Evolutionary conservation across 2,329 filamentous ascomycete species (phyloP).

Genomic region (Meredithiella fracta): DNA sequence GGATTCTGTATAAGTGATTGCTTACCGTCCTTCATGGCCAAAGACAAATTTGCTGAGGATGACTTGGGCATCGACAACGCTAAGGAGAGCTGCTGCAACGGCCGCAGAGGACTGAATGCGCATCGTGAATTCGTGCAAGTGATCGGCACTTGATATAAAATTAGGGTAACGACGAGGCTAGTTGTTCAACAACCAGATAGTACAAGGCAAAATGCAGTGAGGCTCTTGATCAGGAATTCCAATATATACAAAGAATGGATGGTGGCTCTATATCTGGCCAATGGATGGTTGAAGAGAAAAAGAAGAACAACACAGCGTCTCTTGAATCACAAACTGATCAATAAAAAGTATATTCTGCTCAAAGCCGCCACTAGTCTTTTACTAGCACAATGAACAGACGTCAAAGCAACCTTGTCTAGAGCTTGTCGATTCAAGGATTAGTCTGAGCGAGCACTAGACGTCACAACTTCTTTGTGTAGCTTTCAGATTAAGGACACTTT

Average conservation of each 20-base stretch:
- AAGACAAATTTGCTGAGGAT: conserved; percentile 63
- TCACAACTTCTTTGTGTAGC: background rate
- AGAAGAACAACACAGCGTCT: background rate
- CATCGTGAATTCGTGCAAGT: conserved; percentile 9
- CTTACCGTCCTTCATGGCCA: conserved; percentile 49
- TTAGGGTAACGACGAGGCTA: background rate
- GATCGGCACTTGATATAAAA: background rate
- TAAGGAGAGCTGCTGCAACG: conserved; percentile 10
- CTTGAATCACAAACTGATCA: background rate
- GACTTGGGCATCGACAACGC: conserved; percentile 44
- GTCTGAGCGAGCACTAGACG: background rate
- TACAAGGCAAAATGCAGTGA: background rate
- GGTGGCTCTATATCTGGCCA: background rate
- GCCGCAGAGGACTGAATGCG: conserved; percentile 13
- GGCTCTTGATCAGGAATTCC: background rate
- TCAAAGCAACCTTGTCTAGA: background rate
- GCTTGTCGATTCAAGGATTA: background rate
- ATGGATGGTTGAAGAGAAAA: background rate
- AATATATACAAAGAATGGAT: background rate
- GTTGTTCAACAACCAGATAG: conserved; percentile 1
- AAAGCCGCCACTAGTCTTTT: background rate
- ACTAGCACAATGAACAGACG: background rate
- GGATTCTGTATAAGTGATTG: background rate
- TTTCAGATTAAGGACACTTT: conserved; percentile 14
- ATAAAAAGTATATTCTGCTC: background rate